Evolutionary conservation across 2,329 filamentous ascomycete genomes (phyloP), one percentile per base, ranked within the genome.

Genomic region (Penicillium sp.): DNA sequence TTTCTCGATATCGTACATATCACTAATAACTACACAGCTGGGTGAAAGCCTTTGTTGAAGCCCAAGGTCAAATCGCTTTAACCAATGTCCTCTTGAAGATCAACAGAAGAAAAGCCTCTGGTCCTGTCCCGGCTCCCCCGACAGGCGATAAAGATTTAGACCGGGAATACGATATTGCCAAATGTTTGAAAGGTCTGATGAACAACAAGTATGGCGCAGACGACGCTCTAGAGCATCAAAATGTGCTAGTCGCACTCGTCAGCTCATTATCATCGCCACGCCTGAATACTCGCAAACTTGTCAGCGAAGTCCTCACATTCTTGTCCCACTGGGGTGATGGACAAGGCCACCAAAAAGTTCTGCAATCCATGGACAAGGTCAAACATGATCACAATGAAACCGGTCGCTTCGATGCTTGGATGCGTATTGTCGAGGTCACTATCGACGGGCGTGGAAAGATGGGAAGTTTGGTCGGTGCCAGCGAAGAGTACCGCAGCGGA

Each of bases 121-220:
- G 90, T 6, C 89, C 90, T 2, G 84, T 86, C 4, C 83, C 85
- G 25, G 84, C 86, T 6, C 76, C 81, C 35, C 85, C 81, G 29
- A 76, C 78, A 75, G 84, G 79, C 57, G 91, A 96, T 67, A 91
- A 89, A 73, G 90, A 93, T 70, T 81, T 94, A 49, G 93, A 97
- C 70, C 86, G 89, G 66, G 93, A 96, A 77, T 97, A 97, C 73
- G 94, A 97, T 72, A 96, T 99, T 62, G 86, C 96, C 72, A 99
- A 99, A 78, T 97, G 94, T 78, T 78, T 99, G 58, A 97, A 97
- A 80, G 92, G 93, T 33, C 78, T 97, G 57, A 96, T 97, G 89
- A 99, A 99, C 85, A 99, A 97, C 84, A 97, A 96, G 74, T 97
- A 96, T 74, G 94, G 94, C 61, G 94, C 94, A 61, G 94, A 99